These are phyloP conservation scores for Ichthyophthirius multifiliis DNA, from an alignment of 169 alveolate genomes.

Conservation along the genomic window DNA sequence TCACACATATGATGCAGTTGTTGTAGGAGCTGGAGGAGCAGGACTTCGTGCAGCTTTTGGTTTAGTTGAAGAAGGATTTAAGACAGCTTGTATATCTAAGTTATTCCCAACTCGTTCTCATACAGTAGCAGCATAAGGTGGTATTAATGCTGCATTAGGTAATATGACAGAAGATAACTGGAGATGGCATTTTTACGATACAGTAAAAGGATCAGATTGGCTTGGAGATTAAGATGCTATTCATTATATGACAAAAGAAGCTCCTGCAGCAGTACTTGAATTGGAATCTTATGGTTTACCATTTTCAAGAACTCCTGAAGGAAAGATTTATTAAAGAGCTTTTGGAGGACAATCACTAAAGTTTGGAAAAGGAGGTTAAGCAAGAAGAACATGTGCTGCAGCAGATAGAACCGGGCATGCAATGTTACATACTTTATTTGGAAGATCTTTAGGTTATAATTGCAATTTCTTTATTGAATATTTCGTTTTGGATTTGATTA, in stretches of 20 bases:
- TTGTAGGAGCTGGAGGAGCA: conserved; percentile 99
- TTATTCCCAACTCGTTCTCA: conserved; percentile 98
- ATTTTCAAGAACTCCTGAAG: conserved; percentile 95
- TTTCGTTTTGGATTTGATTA: conserved; percentile 94
- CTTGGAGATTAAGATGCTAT: conserved; percentile 99
- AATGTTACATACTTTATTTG: conserved; percentile 97
- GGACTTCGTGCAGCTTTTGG: conserved; percentile 97
- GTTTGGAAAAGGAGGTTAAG: conserved; percentile 95
- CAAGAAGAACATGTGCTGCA: conserved; percentile 95
- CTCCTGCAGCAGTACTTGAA: conserved; percentile 95
- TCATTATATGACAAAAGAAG: conserved; percentile 96
- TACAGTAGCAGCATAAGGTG: conserved; percentile 99
- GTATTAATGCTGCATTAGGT: conserved; percentile 93
- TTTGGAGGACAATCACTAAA: conserved; percentile 97
- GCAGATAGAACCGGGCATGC: conserved; percentile 99
- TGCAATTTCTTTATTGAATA: conserved; percentile 97
- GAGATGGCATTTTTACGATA: conserved; percentile 99
- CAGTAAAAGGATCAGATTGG: conserved; percentile 99
- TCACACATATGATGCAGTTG: conserved; percentile 96
- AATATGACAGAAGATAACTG: conserved; percentile 97
- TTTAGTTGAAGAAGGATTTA: conserved; percentile 90
- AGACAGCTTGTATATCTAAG: conserved; percentile 80
- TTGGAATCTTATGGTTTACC: conserved; percentile 97
- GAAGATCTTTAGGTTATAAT: conserved; percentile 89
- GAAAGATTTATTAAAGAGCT: conserved; percentile 96